phyloP scores from a whole-genome alignment of 495 filamentous ascomycete genomes.

The Aspergillus cavernicola region DNA sequence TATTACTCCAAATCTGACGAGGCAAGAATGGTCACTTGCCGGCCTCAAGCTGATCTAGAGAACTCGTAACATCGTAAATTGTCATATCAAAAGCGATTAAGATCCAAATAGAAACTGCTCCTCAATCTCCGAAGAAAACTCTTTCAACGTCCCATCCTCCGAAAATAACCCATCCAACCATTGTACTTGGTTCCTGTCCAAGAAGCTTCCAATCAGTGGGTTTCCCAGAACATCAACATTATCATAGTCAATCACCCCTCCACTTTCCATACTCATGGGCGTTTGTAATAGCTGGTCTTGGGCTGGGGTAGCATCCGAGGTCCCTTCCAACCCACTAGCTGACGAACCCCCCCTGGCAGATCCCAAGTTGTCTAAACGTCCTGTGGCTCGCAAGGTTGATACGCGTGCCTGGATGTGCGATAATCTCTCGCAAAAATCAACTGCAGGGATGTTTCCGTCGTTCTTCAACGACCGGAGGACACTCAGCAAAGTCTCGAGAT shows the following conservation, averaged over 20 bases:
- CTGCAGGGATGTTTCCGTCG: conserved; percentile 26
- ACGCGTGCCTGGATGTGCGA: conserved; percentile 9
- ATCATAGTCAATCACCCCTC: neutral
- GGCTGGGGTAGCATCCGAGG: neutral
- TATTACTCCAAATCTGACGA: no score
- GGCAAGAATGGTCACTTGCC: no score
- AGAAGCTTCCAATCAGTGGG: conserved; percentile 6
- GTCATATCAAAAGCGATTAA: neutral
- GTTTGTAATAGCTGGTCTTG: neutral
- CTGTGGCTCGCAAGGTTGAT: conserved; percentile 6
- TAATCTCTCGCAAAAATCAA: conserved; percentile 13
- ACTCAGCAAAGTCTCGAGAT: conserved; percentile 21
- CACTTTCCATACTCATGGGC: neutral
- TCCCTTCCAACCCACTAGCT: neutral
- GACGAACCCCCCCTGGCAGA: neutral
- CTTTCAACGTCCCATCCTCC: conserved; percentile 3
- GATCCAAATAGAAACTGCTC: conserved; percentile 5
- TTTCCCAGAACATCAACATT: conserved; percentile 9
- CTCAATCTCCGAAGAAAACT: conserved; percentile 10
- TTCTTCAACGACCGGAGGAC: conserved; percentile 23
- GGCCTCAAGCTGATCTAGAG: no score
- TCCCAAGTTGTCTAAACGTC: neutral
- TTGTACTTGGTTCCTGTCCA: conserved; percentile 10
- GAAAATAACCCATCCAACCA: conserved; percentile 6
- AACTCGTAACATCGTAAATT: no score